phyloP scores from a whole-genome alignment of 1,284 basidiomycete genomes.

The Sutorius eximius region DNA sequence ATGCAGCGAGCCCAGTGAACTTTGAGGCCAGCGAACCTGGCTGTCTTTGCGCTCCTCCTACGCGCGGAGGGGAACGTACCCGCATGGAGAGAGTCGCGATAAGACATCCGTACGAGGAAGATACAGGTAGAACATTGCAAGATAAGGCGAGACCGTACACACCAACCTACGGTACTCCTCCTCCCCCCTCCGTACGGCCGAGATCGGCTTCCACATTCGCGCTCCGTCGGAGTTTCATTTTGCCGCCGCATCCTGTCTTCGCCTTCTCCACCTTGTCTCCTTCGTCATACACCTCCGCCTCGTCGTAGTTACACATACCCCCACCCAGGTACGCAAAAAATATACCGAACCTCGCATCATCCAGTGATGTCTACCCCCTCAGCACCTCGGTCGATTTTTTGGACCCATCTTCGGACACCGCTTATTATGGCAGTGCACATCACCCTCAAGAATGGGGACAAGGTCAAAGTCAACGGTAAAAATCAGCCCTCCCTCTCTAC shows the following conservation, averaged over 20 bases:
- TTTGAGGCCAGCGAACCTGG: conserved; percentile 39
- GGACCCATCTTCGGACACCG: conserved; percentile 11
- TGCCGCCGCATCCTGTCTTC: conserved; percentile 30
- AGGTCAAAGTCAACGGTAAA: conserved; percentile 80
- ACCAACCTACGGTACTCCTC: too few relatives aligned
- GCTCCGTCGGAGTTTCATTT: conserved; percentile 38
- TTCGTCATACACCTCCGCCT: conserved; percentile 28
- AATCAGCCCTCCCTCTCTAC: conserved; percentile 28
- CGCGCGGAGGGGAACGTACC: conserved; percentile 6
- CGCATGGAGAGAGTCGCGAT: conserved; percentile 12
- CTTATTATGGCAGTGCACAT: conserved; percentile 35
- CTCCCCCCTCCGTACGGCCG: neutral
- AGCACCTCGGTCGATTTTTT: conserved; percentile 28
- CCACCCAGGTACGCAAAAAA: conserved; percentile 27
- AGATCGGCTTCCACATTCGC: conserved; percentile 29
- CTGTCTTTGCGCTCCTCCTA: conserved; percentile 33
- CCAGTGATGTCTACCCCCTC: conserved; percentile 2
- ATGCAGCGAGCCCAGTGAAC: conserved; percentile 46
- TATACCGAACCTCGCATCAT: conserved; percentile 8
- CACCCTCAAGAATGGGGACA: conserved; percentile 72
- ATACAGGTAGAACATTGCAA: too few relatives aligned
- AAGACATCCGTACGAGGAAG: too few relatives aligned
- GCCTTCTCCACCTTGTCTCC: conserved; percentile 40
- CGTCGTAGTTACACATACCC: conserved; percentile 23
- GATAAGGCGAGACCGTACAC: too few relatives aligned